Conservation (phyloP, 1,284 basidiomycete species). For the Ceratobasidium sp. region DNA sequence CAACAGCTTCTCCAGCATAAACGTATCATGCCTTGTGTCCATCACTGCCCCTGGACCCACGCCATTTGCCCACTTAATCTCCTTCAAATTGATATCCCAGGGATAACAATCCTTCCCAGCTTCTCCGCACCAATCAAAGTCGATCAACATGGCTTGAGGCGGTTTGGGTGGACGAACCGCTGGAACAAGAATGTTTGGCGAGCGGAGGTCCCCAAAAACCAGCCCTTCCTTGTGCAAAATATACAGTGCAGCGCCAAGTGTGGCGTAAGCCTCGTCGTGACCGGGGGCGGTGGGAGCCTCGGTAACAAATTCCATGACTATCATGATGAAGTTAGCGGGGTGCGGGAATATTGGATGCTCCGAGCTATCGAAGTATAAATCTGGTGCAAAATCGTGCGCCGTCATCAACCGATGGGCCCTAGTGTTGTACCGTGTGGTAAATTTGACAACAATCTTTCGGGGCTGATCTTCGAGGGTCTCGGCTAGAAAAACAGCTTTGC, state of each 20-base stretch:
- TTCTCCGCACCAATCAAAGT: slow-evolving; percentile 35
- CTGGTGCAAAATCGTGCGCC: slow-evolving; percentile 39
- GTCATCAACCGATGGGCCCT: slow-evolving; percentile 43
- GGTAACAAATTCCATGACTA: too few species aligned
- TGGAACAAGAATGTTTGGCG: slow-evolving; percentile 12
- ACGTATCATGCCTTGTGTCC: slow-evolving; percentile 4
- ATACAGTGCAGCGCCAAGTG: not conserved
- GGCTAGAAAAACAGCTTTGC: slow-evolving; percentile 2
- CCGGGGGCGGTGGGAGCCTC: not conserved
- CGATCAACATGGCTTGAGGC: not conserved
- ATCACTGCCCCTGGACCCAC: not conserved
- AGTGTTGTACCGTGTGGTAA: slow-evolving; percentile 41
- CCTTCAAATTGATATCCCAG: not conserved
- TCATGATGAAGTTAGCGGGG: too few species aligned
- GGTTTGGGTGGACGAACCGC: not conserved
- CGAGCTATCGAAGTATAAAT: too few species aligned
- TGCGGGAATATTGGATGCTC: too few species aligned
- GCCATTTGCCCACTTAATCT: slow-evolving; percentile 11
- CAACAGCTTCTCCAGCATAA: slow-evolving; percentile 2
- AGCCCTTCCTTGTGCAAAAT: slow-evolving; percentile 7
- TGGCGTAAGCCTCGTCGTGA: not conserved
- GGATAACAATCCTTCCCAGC: slow-evolving; percentile 17
- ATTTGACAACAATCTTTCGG: slow-evolving; percentile 44
- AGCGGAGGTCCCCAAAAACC: slow-evolving; percentile 34
- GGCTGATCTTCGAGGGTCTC: not conserved